Conservation (phyloP, 2,329 filamentous ascomycete genomes). For the Sporothrix pallida region DNA sequence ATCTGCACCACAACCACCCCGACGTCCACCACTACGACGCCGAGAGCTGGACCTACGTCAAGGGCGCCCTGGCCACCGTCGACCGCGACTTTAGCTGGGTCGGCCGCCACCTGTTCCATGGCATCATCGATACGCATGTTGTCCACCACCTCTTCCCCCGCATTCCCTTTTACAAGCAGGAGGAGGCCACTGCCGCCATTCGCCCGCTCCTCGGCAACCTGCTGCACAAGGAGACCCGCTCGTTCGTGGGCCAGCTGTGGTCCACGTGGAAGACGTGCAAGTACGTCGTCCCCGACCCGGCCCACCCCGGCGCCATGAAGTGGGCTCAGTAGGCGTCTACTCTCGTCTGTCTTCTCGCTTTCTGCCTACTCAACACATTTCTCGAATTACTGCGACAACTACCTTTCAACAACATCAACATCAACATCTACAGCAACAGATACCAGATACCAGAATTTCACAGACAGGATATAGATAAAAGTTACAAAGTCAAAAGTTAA, state of each 20-base stretch:
- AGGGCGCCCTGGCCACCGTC: slow-evolving; percentile 90
- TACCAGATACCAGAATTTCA: too few species aligned
- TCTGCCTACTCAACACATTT: neutral
- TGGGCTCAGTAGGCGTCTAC: slow-evolving; percentile 43
- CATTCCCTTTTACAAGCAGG: slow-evolving; percentile 64
- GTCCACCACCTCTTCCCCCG: slow-evolving; percentile 88
- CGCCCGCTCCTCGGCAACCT: slow-evolving; percentile 92
- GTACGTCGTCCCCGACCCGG: slow-evolving; percentile 53
- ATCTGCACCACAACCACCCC: slow-evolving; percentile 94
- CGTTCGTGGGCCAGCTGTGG: slow-evolving; percentile 55
- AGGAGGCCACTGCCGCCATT: slow-evolving; percentile 40
- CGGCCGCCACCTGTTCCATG: slow-evolving; percentile 85
- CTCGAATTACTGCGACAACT: neutral
- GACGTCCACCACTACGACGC: slow-evolving; percentile 87
- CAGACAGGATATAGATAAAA: neutral
- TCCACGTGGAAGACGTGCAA: slow-evolving; percentile 54
- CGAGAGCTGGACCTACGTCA: slow-evolving; percentile 86
- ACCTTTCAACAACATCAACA: neutral
- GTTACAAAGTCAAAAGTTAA: slow-evolving; percentile 2
- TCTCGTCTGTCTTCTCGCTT: neutral
- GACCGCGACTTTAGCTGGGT: slow-evolving; percentile 97
- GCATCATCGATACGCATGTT: slow-evolving; percentile 95
- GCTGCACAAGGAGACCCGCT: slow-evolving; percentile 76
- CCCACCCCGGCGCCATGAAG: slow-evolving; percentile 46
- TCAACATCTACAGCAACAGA: neutral